A percentile compares a stretch with the other conserved stretches of the same genome.
phyloP scores from a whole-genome alignment of 148 eudicot species.

The Agrostemma githago region DNA sequence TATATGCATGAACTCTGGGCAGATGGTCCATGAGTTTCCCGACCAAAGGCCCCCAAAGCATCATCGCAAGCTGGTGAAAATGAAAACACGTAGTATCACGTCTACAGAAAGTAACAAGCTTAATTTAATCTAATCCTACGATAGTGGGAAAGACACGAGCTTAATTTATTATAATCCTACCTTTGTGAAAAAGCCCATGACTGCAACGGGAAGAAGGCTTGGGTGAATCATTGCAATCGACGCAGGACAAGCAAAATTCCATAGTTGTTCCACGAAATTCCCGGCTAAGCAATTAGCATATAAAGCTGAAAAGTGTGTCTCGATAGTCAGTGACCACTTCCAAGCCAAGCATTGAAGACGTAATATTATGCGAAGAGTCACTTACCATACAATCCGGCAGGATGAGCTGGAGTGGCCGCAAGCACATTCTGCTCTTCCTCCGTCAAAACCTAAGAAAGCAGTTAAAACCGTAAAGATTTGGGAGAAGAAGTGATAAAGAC shows the following conservation, averaged over 20 bases:
- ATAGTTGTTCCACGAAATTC: conserved; percentile 86
- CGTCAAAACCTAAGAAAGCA: conserved; percentile 48
- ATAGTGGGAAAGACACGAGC: neutral
- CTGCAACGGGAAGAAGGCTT: conserved; percentile 91
- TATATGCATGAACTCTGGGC: conserved; percentile 78
- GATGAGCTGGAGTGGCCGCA: conserved; percentile 94
- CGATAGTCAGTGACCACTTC: neutral
- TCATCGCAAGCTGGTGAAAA: conserved; percentile 59
- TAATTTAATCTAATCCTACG: no score
- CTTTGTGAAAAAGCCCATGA: conserved; percentile 79
- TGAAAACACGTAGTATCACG: conserved; percentile 23
- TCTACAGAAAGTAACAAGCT: neutral
- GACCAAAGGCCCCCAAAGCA: conserved; percentile 80
- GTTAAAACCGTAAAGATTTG: neutral
- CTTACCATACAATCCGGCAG: conserved; percentile 81
- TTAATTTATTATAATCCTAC: conserved; percentile 31
- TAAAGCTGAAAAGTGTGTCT: conserved; percentile 49
- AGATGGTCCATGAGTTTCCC: conserved; percentile 85
- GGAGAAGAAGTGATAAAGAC: neutral
- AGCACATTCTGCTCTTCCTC: conserved; percentile 71
- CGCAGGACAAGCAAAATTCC: conserved; percentile 97
- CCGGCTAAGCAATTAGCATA: conserved; percentile 88
- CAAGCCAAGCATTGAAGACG: neutral
- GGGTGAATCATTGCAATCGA: conserved; percentile 89
- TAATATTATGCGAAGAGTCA: conserved; percentile 11